Base-by-base conservation (phyloP, 345 rosid species). In the Populus pruinosa region DNA sequence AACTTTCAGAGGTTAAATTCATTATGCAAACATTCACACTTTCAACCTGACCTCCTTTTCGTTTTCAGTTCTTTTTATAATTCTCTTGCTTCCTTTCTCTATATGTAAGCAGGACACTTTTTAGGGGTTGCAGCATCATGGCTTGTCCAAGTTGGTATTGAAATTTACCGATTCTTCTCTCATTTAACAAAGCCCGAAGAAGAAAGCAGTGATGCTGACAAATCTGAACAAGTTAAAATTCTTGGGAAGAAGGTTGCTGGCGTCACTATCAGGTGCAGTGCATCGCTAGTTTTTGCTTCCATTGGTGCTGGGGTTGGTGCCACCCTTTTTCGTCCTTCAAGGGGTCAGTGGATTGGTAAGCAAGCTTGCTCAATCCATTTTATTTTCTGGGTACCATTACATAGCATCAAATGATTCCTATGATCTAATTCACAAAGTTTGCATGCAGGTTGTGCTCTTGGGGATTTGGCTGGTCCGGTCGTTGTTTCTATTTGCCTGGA, bases 301-400 rank as follows among this genome's bases (percentile, higher is more conserved):
- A 83, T 91, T 29, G 99, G 98, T 82, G 99, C 97, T 0, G 99
- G 98, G 74, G 83, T 93, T 71, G 93, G 97, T 59, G 94, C 97
- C 39, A 66, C 83, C 74, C 76, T 92, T 18, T 44, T 91, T 69
- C 95, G 95, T 39, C 99, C 99, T 74, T 91, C 94, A 53, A 47
- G 78, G 0, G 99, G 99, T 31, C 99, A 93, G 53, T 93, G 99
- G 98, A 90, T 96, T 18, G 99, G 99, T 96, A 89, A 88, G 85
- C 77, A 69, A 47, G 29, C 67, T 18, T 56, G 9, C 59, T 62
- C 10, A 1, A 13, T 23, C 8, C 18, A 11, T 36, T 53, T n/a
- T 49, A 43, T 49, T 71, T 6, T 56, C 47, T 35, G 27, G 43
- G 1, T 64, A 20, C 12, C 16, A 8, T 31, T 10, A n/a, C 27